A percentile compares a stretch with the other conserved stretches of the same genome.
Conservation (phyloP, 2,329 filamentous ascomycete genomes). For the Graphium sp. region DNA sequence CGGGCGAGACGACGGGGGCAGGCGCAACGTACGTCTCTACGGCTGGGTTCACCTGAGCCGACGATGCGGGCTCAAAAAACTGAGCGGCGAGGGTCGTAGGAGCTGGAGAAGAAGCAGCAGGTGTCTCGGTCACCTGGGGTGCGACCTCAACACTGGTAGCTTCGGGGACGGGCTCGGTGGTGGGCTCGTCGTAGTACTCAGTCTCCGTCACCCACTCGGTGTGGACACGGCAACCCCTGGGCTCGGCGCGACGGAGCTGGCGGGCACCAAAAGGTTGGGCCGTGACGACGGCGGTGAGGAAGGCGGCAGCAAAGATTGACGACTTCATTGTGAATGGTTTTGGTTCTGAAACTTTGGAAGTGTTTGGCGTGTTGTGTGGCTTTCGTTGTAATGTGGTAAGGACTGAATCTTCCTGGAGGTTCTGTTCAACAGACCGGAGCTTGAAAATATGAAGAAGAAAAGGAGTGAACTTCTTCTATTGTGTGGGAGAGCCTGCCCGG, state of each 20-base stretch:
- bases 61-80: slow-evolving; percentile 14
- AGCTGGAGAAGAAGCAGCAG: slow-evolving; percentile 5
- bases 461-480: too few relatives aligned
- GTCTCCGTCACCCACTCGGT: slow-evolving; percentile 25
- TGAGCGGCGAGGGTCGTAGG: slow-evolving; percentile 10
- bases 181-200: slow-evolving; percentile 22
- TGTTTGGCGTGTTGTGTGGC: too few relatives aligned
- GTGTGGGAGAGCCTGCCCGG: too few relatives aligned
- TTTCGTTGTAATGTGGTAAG: too few relatives aligned
- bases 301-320: slow-evolving; percentile 18
- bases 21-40: slow-evolving; percentile 4
- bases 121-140: slow-evolving; percentile 3
- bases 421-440: too few relatives aligned
- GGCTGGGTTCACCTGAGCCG: slow-evolving; percentile 3
- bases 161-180: slow-evolving; percentile 9
- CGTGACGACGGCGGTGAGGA: slow-evolving; percentile 24
- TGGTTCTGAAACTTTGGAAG: slow-evolving; percentile 6
- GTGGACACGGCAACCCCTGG: slow-evolving; percentile 11
- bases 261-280: slow-evolving; percentile 30
- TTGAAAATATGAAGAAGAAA: too few relatives aligned
- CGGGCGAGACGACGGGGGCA: slow-evolving; percentile 7
- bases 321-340: slow-evolving; percentile 23
- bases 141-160: slow-evolving; percentile 6
- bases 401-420: too few relatives aligned
- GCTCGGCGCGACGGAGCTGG: slow-evolving; percentile 17